Base-by-base conservation (phyloP, 2,329 filamentous ascomycete species). In the Tolypocladium sp. region DNA sequence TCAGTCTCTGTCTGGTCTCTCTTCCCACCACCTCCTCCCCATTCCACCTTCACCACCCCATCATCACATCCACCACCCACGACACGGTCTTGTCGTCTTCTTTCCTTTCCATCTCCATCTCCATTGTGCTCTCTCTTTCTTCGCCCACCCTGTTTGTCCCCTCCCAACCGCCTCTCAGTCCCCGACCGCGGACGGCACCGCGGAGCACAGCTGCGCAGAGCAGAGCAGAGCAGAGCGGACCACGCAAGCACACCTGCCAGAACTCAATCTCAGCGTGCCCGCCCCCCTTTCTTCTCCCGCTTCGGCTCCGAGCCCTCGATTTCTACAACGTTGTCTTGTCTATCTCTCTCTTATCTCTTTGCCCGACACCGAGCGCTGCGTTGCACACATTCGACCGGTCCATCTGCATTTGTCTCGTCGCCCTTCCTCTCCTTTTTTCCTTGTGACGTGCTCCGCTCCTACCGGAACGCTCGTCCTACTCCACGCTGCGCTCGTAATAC, bases 241-340 rank as follows among this genome's bases (percentile, higher is more conserved):
- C 49, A n/a, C 44, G 57, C 56, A 56, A 61, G 57, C 62, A 58
- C 61, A 60, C 60, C 59, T 60, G 62, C 60, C 61, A 51, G 55
- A 46, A 27, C 54, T 58, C 60, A 57, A 57, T 49, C 54, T 57
- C 53, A 59, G 62, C 64, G 64, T 65, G 62, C 65, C 20, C 30
- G 4, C 49, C 49, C 69, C 71, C 65, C 69, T 69, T 73, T 72
- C 67, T 66, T 69, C 63, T 58, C 58, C 67, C 63, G 60, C 63
- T 55, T 68, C 65, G 64, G 60, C 61, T 64, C 64, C 65, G 59
- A 62, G 57, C 60, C 61, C 56, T 57, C 56, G 38, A 51, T 55
- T 60, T 22, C 58, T 58, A 52, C 54, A 51, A 22, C 44, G 41
- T 38, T 62, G 60, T 58, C 62, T 61, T 62, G 57, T 58, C 61